These are phyloP conservation scores for Metarhizium guizhouense DNA, from an alignment of 2,329 filamentous ascomycete genomes.

Conservation along the genomic window DNA sequence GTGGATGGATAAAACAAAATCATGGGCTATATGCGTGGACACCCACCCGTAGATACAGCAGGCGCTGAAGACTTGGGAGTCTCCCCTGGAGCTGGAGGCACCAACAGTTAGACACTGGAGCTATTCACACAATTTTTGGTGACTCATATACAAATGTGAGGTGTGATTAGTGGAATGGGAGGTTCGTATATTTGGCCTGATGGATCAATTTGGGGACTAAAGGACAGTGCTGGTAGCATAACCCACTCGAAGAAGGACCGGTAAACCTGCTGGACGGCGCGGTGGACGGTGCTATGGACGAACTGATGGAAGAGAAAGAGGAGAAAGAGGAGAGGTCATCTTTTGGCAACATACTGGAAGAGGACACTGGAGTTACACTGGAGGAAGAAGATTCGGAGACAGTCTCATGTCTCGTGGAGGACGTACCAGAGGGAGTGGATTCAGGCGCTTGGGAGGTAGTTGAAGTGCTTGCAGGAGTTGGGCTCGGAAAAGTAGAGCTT, in stretches of 20 bases:
- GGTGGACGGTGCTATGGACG: slow-evolving; percentile 13
- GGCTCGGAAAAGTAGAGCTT: slow-evolving; percentile 3
- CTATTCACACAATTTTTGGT: neutral
- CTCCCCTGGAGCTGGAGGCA: neutral
- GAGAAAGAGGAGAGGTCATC: slow-evolving; percentile 11
- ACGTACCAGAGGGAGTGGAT: slow-evolving; percentile 16
- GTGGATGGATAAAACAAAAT: neutral
- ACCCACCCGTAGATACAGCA: slow-evolving; percentile 4
- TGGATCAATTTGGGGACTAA: slow-evolving; percentile 10
- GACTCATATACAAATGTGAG: neutral
- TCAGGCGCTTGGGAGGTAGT: slow-evolving; percentile 7
- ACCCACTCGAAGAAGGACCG: slow-evolving; percentile 17
- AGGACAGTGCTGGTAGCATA: slow-evolving; percentile 12
- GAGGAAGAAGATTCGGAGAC: slow-evolving; percentile 20
- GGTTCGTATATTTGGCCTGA: neutral
- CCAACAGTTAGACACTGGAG: neutral
- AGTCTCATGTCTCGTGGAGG: slow-evolving; percentile 17
- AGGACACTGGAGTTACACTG: slow-evolving; percentile 17
- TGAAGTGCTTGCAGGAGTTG: slow-evolving; percentile 2
- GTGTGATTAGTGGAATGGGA: neutral
- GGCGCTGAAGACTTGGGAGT: neutral
- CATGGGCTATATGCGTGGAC: neutral
- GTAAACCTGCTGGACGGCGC: slow-evolving; percentile 13
- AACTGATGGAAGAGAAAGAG: slow-evolving; percentile 9
- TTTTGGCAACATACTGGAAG: slow-evolving; percentile 18